Evolutionary conservation across 495 filamentous ascomycete species (phyloP), one percentile per base, ranked within the genome.

Genomic region (Acidiella bohemica): DNA sequence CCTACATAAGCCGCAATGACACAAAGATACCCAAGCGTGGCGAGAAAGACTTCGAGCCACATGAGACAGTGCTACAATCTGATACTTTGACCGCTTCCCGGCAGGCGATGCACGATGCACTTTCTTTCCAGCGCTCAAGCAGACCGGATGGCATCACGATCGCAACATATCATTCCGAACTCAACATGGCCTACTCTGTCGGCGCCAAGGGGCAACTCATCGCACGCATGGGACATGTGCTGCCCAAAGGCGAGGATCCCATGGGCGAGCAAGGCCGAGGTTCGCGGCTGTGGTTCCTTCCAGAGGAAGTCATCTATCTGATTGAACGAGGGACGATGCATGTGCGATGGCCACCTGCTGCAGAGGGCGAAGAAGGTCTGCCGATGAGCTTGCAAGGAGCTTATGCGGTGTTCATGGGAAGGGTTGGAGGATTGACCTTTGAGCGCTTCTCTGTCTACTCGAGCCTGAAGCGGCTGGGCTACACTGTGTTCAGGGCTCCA

Each of bases 31-130:
- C 82, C 26, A 77, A 74, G 44, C 80, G 81, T 42, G 90, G 90
- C 34, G 82, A 90, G 55, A 97, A 97, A 58, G 90, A 97, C 65
- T 97, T 95, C 59, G 90, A 95, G 60, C 73, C 81, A 11, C 83
- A 96, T 58, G 83, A 80, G 41, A 96, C 90, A 11, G 64, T 72
- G 32, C 73, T 78, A 39, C 90, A 97, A 60, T 72, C 75, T 47
- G 61, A 70, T 36, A 70, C 78, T 18, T 78, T 97, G 33, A 73
- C 76, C 46, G 74, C 80, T 17, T 88, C 83, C 20, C 75, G 88
- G n/a, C 64, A 68, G 40, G 90, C 87, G 0, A 94, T 97, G 86
- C 76, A 88, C 59, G 76, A 84, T 51, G 87, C 85, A 5, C 71
- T 97, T 47, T 68, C 72, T 32, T 75, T 76, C 41, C 75, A 76